Percentiles rank a stretch among this genome's conserved stretches.
phyloP scores from a whole-genome alignment of 768 basidiomycete genomes.

The Candolleomyces efflorescens region DNA sequence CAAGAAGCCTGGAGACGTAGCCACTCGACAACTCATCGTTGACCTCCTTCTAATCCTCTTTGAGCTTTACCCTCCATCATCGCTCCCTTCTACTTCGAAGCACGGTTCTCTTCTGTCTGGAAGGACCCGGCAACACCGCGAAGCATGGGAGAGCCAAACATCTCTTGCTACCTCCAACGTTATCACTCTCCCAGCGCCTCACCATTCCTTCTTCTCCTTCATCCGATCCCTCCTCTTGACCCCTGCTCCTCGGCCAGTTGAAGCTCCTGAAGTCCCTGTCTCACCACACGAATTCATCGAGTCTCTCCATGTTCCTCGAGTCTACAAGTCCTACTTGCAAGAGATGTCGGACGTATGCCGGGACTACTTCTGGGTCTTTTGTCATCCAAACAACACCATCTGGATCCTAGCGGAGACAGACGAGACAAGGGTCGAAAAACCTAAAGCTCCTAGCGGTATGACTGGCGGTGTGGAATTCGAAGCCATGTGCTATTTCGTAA shows the following conservation, averaged over 20 bases:
- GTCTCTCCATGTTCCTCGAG: conserved; percentile 29
- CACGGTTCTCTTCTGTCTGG: conserved; percentile 18
- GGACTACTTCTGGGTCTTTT: conserved; percentile 97
- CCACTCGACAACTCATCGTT: conserved; percentile 83
- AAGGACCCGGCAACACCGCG: conserved; percentile 34
- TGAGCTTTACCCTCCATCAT: conserved; percentile 77
- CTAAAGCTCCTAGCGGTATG: conserved; percentile 94
- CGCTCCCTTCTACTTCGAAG: conserved; percentile 48
- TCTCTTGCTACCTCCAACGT: conserved; percentile 39
- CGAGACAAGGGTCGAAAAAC: conserved; percentile 80
- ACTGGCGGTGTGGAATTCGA: conserved; percentile 98
- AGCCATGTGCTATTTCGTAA: conserved; percentile 91
- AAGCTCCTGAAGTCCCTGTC: conserved; percentile 28
- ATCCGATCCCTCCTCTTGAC: conserved; percentile 71
- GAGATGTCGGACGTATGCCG: conserved; percentile 79
- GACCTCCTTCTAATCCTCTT: conserved; percentile 86
- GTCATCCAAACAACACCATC: conserved; percentile 89
- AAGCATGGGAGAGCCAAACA: conserved; percentile 54
- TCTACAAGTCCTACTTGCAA: conserved; percentile 35
- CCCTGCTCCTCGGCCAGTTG: conserved; percentile 32
- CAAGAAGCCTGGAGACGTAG: conserved; percentile 95
- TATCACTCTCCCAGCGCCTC: conserved; percentile 67
- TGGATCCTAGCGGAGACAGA: conserved; percentile 86
- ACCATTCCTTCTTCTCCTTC: conserved; percentile 68
- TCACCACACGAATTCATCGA: conserved; percentile 77